Evolutionary conservation across 495 filamentous ascomycete species (phyloP).

Genomic region (Penicillium flavigenum): DNA sequence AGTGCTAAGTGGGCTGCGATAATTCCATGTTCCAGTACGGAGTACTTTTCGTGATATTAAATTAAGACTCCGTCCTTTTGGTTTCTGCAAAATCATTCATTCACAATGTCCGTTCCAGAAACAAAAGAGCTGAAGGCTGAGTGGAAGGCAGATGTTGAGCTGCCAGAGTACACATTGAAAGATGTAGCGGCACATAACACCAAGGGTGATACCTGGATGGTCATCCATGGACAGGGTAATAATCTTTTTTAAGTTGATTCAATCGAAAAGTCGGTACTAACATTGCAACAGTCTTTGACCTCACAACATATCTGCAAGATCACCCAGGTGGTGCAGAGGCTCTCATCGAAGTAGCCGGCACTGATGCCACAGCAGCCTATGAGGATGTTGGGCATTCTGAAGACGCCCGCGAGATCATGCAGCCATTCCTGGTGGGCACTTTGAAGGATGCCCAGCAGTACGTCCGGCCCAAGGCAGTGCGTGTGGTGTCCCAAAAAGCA

Average conservation of each 20-base stretch:
- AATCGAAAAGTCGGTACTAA: neutral
- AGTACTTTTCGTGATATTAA: neutral
- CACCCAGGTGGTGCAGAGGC: constrained; percentile 55
- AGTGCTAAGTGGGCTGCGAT: neutral
- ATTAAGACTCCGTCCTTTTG: neutral
- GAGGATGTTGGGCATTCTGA: constrained; percentile 55
- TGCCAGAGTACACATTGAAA: constrained; percentile 36
- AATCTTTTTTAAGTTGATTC: neutral
- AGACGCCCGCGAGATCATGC: constrained; percentile 40
- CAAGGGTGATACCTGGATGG: constrained; percentile 50
- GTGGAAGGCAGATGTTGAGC: constrained; percentile 15
- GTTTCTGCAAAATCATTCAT: neutral
- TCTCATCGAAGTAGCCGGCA: constrained; percentile 50
- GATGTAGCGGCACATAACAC: constrained; percentile 49
- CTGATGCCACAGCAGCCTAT: constrained; percentile 51
- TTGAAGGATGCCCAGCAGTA: constrained; percentile 33
- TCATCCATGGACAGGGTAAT: constrained; percentile 52
- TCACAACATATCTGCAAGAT: constrained; percentile 50
- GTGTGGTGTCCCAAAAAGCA: constrained; percentile 26
- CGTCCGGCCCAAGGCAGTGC: constrained; percentile 27
- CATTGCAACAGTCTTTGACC: constrained; percentile 47
- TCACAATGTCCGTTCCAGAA: constrained; percentile 18
- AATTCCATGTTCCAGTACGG: neutral
- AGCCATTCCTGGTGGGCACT: constrained; percentile 32
- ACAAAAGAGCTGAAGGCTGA: constrained; percentile 22